These are phyloP conservation scores for Eimeria maxima DNA, from an alignment of 169 alveolate genomes.

Conservation along the genomic window DNA sequence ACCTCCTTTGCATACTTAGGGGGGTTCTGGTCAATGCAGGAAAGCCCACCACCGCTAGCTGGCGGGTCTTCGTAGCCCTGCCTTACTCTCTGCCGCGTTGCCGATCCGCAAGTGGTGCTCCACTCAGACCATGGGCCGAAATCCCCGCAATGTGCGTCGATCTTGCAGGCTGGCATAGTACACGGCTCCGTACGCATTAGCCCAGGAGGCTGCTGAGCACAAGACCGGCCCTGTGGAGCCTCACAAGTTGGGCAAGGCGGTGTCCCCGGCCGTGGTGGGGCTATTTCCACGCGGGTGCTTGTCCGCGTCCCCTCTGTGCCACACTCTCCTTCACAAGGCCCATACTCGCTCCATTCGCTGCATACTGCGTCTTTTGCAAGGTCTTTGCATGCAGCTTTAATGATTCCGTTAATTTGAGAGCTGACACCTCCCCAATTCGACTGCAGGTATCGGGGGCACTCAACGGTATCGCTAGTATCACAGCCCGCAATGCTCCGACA, in stretches of 20 bases:
- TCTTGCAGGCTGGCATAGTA: conserved; percentile 41
- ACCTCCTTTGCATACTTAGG: conserved; percentile 23
- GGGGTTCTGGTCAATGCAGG: conserved; percentile 72
- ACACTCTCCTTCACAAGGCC: conserved; percentile 86
- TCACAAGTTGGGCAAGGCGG: conserved; percentile 75
- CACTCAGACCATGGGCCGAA: conserved; percentile 74
- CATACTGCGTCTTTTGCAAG: conserved; percentile 84
- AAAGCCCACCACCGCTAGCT: conserved; percentile 68
- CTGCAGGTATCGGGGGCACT: conserved; percentile 64
- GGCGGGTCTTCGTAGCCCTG: conserved; percentile 54
- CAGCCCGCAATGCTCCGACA: conserved; percentile 77
- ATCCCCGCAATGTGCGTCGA: conserved; percentile 72
- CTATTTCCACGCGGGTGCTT: conserved; percentile 74
- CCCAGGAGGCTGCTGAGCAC: conserved; percentile 75
- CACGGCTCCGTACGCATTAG: conserved; percentile 41
- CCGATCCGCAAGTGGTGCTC: conserved; percentile 75
- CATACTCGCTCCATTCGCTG: conserved; percentile 85
- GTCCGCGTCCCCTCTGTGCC: conserved; percentile 82
- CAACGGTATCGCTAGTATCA: too few species aligned
- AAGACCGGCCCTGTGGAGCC: conserved; percentile 78
- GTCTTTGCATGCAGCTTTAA: conserved; percentile 71
- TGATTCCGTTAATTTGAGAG: not conserved
- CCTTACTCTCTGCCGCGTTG: conserved; percentile 65
- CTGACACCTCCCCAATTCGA: conserved; percentile 64
- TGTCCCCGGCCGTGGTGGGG: conserved; percentile 76